These are phyloP conservation scores for Cyberlindnera euphorbiae DNA, from an alignment of 805 yeast species.

Conservation along the genomic window DNA sequence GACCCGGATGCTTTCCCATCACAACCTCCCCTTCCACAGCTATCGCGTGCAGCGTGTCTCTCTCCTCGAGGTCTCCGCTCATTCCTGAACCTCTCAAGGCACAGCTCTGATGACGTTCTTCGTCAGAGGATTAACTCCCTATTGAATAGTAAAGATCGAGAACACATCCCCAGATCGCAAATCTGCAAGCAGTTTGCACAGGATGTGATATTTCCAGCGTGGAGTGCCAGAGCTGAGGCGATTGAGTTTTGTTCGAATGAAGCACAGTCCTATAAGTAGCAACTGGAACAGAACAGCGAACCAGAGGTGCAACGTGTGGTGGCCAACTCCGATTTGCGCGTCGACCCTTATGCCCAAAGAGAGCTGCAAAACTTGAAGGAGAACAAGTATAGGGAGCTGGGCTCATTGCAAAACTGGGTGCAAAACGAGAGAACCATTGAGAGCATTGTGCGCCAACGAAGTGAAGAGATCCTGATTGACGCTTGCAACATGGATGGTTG, in stretches of 20 bases:
- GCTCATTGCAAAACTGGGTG: conserved; percentile 31
- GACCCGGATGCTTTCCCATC: conserved; percentile 19
- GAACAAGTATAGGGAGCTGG: conserved; percentile 24
- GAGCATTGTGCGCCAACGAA: conserved; percentile 13
- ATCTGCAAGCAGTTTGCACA: conserved; percentile 34
- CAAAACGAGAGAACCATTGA: conserved; percentile 40
- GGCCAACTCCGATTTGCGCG: conserved; percentile 28
- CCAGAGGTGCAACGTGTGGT: conserved; percentile 1
- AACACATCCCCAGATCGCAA: conserved; percentile 7
- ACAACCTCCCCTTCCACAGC: conserved; percentile 22
- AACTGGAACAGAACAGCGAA: conserved; percentile 9
- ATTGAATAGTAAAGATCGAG: conserved; percentile 10
- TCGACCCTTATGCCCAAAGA: conserved; percentile 49
- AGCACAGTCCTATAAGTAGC: conserved; percentile 2
- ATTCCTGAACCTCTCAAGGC: conserved; percentile 34
- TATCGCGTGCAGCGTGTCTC: conserved; percentile 29
- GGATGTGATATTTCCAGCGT: conserved; percentile 38
- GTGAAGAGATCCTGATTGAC: conserved; percentile 8
- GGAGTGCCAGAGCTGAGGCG: conserved; percentile 38
- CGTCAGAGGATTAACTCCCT: conserved; percentile 38
- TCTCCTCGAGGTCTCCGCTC: conserved; percentile 31
- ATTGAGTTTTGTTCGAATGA: conserved; percentile 35
- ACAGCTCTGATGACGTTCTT: conserved; percentile 41
- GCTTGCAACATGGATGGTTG: conserved; percentile 8
- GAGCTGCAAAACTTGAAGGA: conserved; percentile 31